Evolutionary conservation across 1,284 basidiomycete species (phyloP).

Genomic region (Cryptococcus jaspeensis): DNA sequence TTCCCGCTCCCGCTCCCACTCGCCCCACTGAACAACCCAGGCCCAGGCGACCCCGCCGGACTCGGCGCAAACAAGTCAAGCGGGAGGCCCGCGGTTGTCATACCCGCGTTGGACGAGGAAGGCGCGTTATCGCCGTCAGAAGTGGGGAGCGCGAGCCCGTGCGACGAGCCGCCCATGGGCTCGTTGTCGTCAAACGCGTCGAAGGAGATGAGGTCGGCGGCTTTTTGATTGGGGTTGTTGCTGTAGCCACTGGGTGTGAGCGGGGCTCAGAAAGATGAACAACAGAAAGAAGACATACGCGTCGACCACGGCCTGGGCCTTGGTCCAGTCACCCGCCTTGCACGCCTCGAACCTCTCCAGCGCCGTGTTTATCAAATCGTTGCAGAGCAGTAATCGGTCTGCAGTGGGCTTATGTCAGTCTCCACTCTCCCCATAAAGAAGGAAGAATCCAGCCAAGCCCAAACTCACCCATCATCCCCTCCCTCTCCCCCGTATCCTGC

Average conservation of each 20-base stretch:
- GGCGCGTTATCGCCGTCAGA: constrained; percentile 16
- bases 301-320: constrained; percentile 41
- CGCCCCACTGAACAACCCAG: constrained; percentile 7
- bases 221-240: constrained; percentile 45
- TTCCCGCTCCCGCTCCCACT: constrained; percentile 3
- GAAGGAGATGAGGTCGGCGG: constrained; percentile 51
- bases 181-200: constrained; percentile 51
- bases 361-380: constrained; percentile 95
- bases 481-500: constrained; percentile 72
- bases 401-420: constrained; percentile 1
- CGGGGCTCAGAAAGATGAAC: neutral
- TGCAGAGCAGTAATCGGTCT: constrained; percentile 93
- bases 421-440: neutral
- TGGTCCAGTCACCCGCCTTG: constrained; percentile 76
- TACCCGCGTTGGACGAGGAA: constrained; percentile 25
- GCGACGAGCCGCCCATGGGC: constrained; percentile 19
- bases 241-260: constrained; percentile 19
- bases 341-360: constrained; percentile 86
- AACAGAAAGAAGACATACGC: constrained; percentile 32
- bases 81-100: constrained; percentile 47
- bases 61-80: constrained; percentile 51
- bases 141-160: constrained; percentile 40
- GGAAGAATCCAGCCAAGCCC: neutral
- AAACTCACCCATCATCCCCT: constrained; percentile 77
- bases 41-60: constrained; percentile 30